These are phyloP conservation scores for Alternaria triticina DNA, from an alignment of 2,329 filamentous ascomycete genomes.

Conservation along the genomic window DNA sequence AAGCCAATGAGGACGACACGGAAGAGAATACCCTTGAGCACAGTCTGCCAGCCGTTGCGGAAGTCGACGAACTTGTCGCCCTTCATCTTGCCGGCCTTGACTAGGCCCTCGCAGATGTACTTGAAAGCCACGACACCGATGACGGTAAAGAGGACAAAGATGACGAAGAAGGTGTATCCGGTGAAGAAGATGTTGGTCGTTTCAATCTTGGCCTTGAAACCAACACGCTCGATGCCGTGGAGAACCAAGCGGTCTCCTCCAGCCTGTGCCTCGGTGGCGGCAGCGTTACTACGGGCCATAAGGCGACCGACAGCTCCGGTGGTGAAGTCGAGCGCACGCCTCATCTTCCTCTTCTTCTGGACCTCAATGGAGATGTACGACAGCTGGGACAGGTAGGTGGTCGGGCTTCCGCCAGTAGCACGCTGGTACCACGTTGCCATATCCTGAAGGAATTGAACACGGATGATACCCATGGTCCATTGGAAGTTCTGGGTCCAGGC, in stretches of 20 bases:
- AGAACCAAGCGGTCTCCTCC: conserved; percentile 59
- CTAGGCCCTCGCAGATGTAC: conserved; percentile 75
- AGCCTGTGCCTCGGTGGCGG: conserved; percentile 43
- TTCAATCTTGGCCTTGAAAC: conserved; percentile 85
- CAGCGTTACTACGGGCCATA: conserved; percentile 56
- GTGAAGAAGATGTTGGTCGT: conserved; percentile 93
- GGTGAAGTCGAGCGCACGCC: conserved; percentile 36
- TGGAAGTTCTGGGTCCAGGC: conserved; percentile 98
- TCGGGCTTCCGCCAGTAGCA: conserved; percentile 84
- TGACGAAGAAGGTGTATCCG: conserved; percentile 84
- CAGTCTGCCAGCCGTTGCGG: conserved; percentile 90
- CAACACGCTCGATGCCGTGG: conserved; percentile 85
- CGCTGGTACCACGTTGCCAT: conserved; percentile 97
- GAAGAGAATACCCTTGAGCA: conserved; percentile 93
- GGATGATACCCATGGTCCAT: conserved; percentile 97
- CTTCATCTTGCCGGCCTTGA: conserved; percentile 79
- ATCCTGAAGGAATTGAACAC: conserved; percentile 81
- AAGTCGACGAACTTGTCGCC: conserved; percentile 89
- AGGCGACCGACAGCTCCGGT: conserved; percentile 38
- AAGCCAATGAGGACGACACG: conserved; percentile 88
- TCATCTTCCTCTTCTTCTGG: conserved; percentile 71
- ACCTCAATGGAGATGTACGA: conserved; percentile 82
- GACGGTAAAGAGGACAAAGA: conserved; percentile 79
- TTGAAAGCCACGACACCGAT: conserved; percentile 80
- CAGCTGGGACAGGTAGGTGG: conserved; percentile 77